These are phyloP conservation scores for Tephrocybe sp. DNA, from an alignment of 768 basidiomycete genomes.

Conservation along the genomic window DNA sequence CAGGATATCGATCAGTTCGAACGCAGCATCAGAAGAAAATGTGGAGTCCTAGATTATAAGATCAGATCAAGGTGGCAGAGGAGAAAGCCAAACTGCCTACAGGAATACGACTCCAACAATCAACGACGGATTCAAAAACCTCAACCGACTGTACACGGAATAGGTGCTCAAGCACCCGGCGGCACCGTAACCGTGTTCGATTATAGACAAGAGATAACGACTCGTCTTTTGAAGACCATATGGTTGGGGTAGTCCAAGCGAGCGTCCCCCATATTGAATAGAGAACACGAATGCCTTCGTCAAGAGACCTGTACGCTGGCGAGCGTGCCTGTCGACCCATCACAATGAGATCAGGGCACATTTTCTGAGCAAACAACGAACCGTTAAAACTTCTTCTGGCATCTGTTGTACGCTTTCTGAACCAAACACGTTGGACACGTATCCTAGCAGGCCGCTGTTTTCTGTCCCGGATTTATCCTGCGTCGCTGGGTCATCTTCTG, in stretches of 20 bases:
- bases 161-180: constrained; percentile 80
- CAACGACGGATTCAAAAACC: constrained; percentile 80
- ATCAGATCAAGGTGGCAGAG: constrained; percentile 3
- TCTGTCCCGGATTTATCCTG: constrained; percentile 56
- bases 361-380: constrained; percentile 30
- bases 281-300: constrained; percentile 79
- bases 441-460: constrained; percentile 75
- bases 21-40: constrained; percentile 52
- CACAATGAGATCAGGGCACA: constrained; percentile 4
- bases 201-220: constrained; percentile 66
- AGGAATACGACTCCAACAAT: constrained; percentile 73
- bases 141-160: constrained; percentile 81
- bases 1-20: constrained; percentile 82
- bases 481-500: constrained; percentile 55
- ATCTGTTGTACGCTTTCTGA: constrained; percentile 53
- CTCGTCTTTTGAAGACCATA: constrained; percentile 61
- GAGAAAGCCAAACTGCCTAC: constrained; percentile 32
- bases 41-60: constrained; percentile 33
- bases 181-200: constrained; percentile 67
- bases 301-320: constrained; percentile 74
- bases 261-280: constrained; percentile 74
- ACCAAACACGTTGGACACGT: constrained; percentile 90
- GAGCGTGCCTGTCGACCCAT: constrained; percentile 53
- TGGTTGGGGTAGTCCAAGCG: constrained; percentile 44
- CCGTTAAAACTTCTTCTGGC: constrained; percentile 58